Base-by-base conservation (phyloP, 371 early-diverging fungal species). In the Apophysomyces trapeziformis region DNA sequence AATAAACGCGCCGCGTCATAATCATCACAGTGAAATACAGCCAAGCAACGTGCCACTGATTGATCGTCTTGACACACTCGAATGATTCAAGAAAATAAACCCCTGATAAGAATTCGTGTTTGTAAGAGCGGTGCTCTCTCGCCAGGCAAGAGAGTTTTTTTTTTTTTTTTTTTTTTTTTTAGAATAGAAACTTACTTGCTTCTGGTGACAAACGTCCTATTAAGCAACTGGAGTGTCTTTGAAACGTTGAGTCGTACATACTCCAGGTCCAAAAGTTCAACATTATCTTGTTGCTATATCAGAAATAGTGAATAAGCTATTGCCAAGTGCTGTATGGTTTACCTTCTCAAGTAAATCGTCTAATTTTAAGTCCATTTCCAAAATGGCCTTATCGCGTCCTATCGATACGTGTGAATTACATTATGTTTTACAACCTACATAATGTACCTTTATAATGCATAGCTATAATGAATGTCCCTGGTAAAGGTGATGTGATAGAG, bases 291-390 rank as follows among this genome's bases (percentile, higher is more conserved):
- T 90, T 97, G 95, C 90, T 94, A 85, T 67, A 45, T 26, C 32
- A 26, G n/a, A 57, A 13, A 46, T 11, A n/a, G 37, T 35, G 32
- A 9, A 47, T 38, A 38, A 63, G 44, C 32, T 26, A 26, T 26
- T 8, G 18, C 18, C n/a, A 21, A 38, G 47, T 26, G 35, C 37
- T 46, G 6, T 41, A 14, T 38, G 39, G 7, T 67, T 26, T 82
- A 89, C 89, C 82, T 95, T 95, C 77, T 95, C 96, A 46, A 97
- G 80, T 67, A 97, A 78, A 76, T 97, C 97, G 71, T 97, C 97
- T 38, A 97, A 81, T 66, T 95, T 93, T 69, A 97, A 84, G 77
- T 96, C 96, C 95, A 97, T 96, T 78, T 95, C 95, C 65, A 97
- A 74, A 61, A 97, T 95, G 1, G 98, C 91, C 70, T 94, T 94